Evolutionary conservation across 164 flowering plant genomes (phyloP).

Genomic region (Brasenia schreberi): DNA sequence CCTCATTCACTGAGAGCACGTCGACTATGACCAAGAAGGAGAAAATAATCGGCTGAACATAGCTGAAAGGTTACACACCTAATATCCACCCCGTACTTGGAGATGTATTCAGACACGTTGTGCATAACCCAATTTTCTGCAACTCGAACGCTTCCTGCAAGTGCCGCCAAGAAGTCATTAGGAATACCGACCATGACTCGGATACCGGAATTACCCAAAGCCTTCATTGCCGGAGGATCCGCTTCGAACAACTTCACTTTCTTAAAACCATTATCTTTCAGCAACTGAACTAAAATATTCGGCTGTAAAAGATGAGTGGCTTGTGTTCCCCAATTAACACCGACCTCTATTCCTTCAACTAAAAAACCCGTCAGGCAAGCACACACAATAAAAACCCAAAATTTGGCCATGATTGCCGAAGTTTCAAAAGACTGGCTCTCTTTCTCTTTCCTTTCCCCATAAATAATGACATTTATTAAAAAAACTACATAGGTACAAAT

Average conservation of each 20-base stretch:
- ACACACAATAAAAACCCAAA: neutral
- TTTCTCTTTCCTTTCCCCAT: neutral
- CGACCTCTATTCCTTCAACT: conserved; percentile 28
- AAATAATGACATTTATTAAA: neutral
- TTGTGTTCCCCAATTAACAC: conserved; percentile 68
- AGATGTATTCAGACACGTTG: conserved; percentile 66
- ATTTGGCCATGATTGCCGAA: neutral
- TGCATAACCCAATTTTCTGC: conserved; percentile 64
- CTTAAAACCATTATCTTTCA: conserved; percentile 74
- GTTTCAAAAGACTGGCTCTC: neutral
- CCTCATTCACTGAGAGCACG: neutral
- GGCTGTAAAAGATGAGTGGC: conserved; percentile 66
- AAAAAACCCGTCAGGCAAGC: neutral
- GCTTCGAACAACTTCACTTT: conserved; percentile 97
- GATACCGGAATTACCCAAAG: conserved; percentile 69
- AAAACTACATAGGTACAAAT: neutral
- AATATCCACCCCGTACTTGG: conserved; percentile 55
- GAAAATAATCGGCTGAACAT: neutral
- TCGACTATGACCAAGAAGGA: neutral
- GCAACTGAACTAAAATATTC: conserved; percentile 44
- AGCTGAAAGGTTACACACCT: conserved; percentile 28
- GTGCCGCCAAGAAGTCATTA: conserved; percentile 50
- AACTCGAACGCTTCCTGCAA: conserved; percentile 40
- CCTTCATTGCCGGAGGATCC: conserved; percentile 45
- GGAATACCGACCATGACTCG: conserved; percentile 92